Percentiles rank a stretch among this genome's conserved stretches.
These are phyloP conservation scores for Tetrahymena thermophila DNA, from an alignment of 73 alveolate genomes.

Conservation along the genomic window DNA sequence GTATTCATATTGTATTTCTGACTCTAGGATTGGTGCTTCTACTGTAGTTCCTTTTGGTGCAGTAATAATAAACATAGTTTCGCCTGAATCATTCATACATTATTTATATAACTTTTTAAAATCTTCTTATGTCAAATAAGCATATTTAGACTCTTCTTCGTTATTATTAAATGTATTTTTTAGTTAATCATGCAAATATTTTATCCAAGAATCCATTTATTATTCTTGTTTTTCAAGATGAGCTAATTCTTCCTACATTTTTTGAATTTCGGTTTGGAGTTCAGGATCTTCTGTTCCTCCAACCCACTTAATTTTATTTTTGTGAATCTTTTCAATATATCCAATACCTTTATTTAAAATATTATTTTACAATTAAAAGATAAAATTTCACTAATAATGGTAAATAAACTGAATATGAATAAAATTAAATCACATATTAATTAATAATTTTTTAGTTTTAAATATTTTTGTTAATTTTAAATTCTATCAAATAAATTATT, in stretches of 20 bases:
- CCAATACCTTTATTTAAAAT: constrained; percentile 25
- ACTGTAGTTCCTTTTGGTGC: constrained; percentile 59
- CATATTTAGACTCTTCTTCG: constrained; percentile 44
- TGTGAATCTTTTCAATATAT: constrained; percentile 43
- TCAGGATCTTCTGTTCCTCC: constrained; percentile 48
- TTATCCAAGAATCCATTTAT: constrained; percentile 50
- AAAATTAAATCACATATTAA: too few relatives aligned
- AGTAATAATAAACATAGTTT: constrained; percentile 44
- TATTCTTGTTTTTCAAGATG: constrained; percentile 37
- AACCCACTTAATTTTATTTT: constrained; percentile 52
- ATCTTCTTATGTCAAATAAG: constrained; percentile 52
- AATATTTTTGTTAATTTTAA: neutral
- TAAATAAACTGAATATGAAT: too few relatives aligned
- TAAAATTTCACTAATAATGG: too few relatives aligned
- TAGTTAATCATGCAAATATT: constrained; percentile 33
- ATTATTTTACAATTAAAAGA: too few relatives aligned
- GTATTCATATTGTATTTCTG: constrained; percentile 24
- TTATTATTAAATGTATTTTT: constrained; percentile 26
- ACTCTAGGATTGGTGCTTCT: constrained; percentile 28
- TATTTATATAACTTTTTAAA: constrained; percentile 26
- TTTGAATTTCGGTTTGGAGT: constrained; percentile 10
- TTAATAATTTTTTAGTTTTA: too few relatives aligned
- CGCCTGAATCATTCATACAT: constrained; percentile 17
- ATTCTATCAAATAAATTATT: neutral
- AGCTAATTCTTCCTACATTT: constrained; percentile 36